phyloP scores from a whole-genome alignment of 805 yeast species.

The Lachancea waltii region DNA sequence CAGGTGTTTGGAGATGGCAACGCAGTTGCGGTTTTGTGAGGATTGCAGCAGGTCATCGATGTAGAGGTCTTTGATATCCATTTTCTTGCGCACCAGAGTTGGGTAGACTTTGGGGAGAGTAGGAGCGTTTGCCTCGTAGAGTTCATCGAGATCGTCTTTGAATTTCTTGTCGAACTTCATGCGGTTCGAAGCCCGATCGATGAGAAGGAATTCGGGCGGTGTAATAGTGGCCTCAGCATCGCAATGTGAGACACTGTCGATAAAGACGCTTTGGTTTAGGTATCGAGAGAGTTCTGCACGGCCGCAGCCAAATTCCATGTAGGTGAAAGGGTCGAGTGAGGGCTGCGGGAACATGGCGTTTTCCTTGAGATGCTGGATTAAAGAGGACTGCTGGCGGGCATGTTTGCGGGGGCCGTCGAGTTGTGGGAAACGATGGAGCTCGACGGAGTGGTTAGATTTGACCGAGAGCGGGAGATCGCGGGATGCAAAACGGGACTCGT shows the following conservation, averaged over 20 bases:
- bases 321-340: constrained; percentile 25
- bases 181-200: constrained; percentile 73
- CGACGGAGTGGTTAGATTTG: constrained; percentile 24
- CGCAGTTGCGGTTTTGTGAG: constrained; percentile 19
- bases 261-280: constrained; percentile 3
- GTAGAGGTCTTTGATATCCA: constrained; percentile 74
- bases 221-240: no score
- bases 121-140: constrained; percentile 4
- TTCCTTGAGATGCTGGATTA: constrained; percentile 58
- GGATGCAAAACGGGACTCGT: constrained; percentile 32
- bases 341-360: constrained; percentile 14
- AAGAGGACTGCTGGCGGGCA: constrained; percentile 73
- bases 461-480: constrained; percentile 24
- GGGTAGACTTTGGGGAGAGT: constrained; percentile 7
- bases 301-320: constrained; percentile 87
- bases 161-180: constrained; percentile 74
- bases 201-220: constrained; percentile 43
- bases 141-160: constrained; percentile 41
- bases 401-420: constrained; percentile 57
- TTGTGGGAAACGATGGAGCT: constrained; percentile 41
- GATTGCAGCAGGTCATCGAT: constrained; percentile 40
- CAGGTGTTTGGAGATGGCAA: constrained; percentile 78
- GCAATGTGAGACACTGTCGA: no score
- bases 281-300: constrained; percentile 41
- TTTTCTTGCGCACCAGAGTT: constrained; percentile 47